Percentiles rank a stretch among this genome's conserved stretches.
Evolutionary conservation across 345 rosid genomes (phyloP).

Genomic region (Chamaenerion angustifolium): DNA sequence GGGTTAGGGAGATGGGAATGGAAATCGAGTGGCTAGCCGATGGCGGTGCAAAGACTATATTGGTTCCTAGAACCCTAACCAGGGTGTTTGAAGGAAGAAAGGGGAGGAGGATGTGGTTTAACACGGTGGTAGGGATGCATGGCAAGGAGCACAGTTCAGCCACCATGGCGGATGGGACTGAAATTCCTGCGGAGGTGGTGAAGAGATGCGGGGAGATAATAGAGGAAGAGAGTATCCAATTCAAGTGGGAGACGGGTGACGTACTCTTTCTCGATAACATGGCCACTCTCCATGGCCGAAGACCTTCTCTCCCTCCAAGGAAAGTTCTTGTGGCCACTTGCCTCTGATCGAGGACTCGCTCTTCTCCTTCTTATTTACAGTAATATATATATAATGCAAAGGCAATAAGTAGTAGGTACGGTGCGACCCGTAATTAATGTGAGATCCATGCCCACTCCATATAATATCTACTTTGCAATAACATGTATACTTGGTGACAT

Average conservation of each 20-base stretch:
- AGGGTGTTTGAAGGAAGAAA: constrained; percentile 51
- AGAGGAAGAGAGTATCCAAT: constrained; percentile 63
- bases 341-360: too few species aligned
- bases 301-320: constrained; percentile 48
- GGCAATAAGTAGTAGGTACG: too few species aligned
- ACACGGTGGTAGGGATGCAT: constrained; percentile 46
- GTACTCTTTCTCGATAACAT: constrained; percentile 47
- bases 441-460: not conserved
- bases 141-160: constrained; percentile 56
- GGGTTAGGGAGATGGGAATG: constrained; percentile 41
- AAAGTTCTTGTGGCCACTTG: constrained; percentile 45
- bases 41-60: constrained; percentile 26
- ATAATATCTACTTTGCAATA: not conserved
- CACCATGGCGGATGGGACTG: constrained; percentile 41
- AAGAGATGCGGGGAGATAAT: constrained; percentile 47
- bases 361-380: too few species aligned
- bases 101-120: constrained; percentile 66
- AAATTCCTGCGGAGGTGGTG: constrained; percentile 29
- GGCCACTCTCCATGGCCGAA: constrained; percentile 57
- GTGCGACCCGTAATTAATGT: too few species aligned
- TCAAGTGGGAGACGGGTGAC: constrained; percentile 61
- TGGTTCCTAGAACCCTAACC: constrained; percentile 31
- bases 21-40: constrained; percentile 44
- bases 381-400: too few species aligned
- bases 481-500: not conserved